Percentiles rank a stretch among this genome's conserved stretches.
Conservation (phyloP, 1,284 basidiomycete genomes). For the Tilletia setariae region DNA sequence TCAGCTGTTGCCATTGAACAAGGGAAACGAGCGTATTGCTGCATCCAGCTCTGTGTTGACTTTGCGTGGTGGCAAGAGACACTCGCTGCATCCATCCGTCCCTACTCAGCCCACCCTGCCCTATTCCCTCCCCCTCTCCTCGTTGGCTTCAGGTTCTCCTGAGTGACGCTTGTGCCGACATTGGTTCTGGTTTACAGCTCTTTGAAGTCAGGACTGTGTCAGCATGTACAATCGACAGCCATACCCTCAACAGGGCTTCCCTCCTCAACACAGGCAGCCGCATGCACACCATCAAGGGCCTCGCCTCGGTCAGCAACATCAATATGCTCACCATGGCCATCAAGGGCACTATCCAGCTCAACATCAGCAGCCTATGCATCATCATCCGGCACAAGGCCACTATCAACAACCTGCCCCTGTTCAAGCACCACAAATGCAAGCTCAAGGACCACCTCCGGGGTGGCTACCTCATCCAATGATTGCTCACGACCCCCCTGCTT, state of each 20-base stretch:
- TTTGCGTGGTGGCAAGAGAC: too few species aligned
- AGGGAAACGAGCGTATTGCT: too few species aligned
- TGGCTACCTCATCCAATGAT: conserved; percentile 20
- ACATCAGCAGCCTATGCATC: neutral
- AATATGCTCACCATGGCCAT: neutral
- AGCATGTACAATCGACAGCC: conserved; percentile 3
- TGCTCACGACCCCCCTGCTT: conserved; percentile 62
- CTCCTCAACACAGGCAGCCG: neutral
- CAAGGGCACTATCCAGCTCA: neutral
- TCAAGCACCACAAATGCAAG: neutral
- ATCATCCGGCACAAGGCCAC: neutral
- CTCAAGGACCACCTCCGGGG: neutral
- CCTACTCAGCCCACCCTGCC: neutral
- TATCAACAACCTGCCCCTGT: neutral
- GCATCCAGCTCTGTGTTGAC: too few species aligned
- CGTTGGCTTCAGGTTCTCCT: neutral
- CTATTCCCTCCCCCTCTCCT: neutral
- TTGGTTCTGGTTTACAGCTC: too few species aligned
- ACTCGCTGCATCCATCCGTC: neutral
- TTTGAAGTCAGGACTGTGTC: neutral
- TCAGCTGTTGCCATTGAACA: neutral
- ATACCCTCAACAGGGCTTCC: neutral
- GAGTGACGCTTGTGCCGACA: too few species aligned
- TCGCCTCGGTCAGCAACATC: neutral
- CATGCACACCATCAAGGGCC: neutral